A percentile compares a stretch with the other conserved stretches of the same genome.
These are phyloP conservation scores for Chamaecyparis obtusa DNA, from an alignment of 75 land plant species.

Conservation along the genomic window DNA sequence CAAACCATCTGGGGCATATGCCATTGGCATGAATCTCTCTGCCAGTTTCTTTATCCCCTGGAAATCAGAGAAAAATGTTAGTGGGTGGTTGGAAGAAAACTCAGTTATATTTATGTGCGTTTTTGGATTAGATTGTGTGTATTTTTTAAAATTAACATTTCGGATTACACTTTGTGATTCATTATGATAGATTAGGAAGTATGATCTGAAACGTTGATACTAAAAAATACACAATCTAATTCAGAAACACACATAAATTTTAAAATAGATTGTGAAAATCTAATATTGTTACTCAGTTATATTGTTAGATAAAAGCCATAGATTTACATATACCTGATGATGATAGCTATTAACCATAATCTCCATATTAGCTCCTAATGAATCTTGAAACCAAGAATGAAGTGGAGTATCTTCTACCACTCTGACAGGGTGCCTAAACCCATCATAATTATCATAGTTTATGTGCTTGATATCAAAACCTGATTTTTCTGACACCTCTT, in stretches of 20 bases:
- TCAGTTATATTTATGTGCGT: too few species aligned
- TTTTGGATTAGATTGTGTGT: too few species aligned
- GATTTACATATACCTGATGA: conserved; percentile 39
- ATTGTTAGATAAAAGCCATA: background rate
- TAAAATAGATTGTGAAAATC: too few species aligned
- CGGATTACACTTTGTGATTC: too few species aligned
- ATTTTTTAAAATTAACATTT: too few species aligned
- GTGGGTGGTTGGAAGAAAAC: too few species aligned
- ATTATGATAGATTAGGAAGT: too few species aligned
- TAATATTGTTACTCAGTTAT: too few species aligned
- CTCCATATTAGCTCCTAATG: conserved; percentile 43
- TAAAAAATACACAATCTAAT: too few species aligned
- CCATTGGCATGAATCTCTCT: conserved; percentile 43
- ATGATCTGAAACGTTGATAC: too few species aligned
- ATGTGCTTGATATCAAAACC: conserved; percentile 36
- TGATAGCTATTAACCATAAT: conserved; percentile 86
- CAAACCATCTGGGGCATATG: conserved; percentile 54
- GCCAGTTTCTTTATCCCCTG: conserved; percentile 93
- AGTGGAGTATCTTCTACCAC: conserved; percentile 69
- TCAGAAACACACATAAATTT: too few species aligned
- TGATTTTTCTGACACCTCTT: conserved; percentile 46
- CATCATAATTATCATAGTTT: conserved; percentile 87
- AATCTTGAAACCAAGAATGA: conserved; percentile 71
- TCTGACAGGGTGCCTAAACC: conserved; percentile 69
- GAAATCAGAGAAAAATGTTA: background rate